Evolutionary conservation across 352 stramenopile genomes (phyloP).

Genomic region (Phytopythium kandeliae): DNA sequence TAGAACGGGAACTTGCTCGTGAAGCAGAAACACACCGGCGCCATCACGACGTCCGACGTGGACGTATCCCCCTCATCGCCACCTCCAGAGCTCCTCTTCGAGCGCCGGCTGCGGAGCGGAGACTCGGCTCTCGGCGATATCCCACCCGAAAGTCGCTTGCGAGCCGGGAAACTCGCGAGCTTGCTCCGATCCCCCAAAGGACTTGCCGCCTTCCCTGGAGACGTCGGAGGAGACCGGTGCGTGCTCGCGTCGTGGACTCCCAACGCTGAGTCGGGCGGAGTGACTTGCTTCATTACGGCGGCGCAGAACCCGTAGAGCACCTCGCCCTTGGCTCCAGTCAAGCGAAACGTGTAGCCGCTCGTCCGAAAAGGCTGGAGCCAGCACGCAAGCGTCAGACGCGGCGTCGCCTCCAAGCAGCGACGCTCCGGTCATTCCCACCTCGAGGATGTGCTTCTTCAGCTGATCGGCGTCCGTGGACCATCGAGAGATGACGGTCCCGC

Average conservation of each 20-base stretch:
- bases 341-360: slow-evolving; percentile 73
- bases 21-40: slow-evolving; percentile 76
- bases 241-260: neutral
- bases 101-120: neutral
- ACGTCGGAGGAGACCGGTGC: neutral
- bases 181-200: slow-evolving; percentile 17
- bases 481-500: slow-evolving; percentile 50
- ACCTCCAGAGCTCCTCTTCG: neutral
- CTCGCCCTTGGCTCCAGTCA: slow-evolving; percentile 81
- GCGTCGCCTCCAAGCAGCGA: neutral
- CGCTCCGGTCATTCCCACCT: slow-evolving; percentile 23
- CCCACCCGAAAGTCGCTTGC: neutral
- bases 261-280: slow-evolving; percentile 1
- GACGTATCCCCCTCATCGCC: neutral
- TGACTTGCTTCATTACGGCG: slow-evolving; percentile 51
- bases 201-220: neutral
- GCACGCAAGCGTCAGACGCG: neutral
- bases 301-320: slow-evolving; percentile 78
- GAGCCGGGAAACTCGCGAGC: slow-evolving; percentile 23
- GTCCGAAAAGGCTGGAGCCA: slow-evolving; percentile 38
- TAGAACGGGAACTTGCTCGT: slow-evolving; percentile 89
- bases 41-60: slow-evolving; percentile 18
- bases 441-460: slow-evolving; percentile 57
- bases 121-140: neutral
- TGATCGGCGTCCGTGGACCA: slow-evolving; percentile 64